Conservation (phyloP, 345 rosid species). For the Populus nigra region DNA sequence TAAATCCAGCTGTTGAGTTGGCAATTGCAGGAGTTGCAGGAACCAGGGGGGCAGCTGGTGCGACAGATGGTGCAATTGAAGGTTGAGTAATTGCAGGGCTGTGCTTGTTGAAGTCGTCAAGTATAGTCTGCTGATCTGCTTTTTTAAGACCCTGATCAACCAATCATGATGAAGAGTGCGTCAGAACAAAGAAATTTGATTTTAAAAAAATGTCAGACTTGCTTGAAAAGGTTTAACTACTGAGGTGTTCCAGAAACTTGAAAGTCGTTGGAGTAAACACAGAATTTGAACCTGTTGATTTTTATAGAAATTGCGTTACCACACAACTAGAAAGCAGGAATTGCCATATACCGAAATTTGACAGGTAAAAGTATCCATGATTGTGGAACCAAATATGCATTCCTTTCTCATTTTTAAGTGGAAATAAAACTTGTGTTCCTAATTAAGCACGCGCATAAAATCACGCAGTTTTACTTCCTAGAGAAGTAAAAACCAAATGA, state of each 20-base stretch:
- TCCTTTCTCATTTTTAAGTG: no score
- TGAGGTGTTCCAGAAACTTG: background rate
- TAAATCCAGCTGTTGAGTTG: conserved; percentile 54
- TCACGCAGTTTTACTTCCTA: no score
- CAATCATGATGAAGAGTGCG: background rate
- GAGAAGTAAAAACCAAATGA: no score
- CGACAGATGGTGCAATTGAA: conserved; percentile 33
- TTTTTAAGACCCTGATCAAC: conserved; percentile 77
- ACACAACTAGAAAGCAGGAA: no score
- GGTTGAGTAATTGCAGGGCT: conserved; percentile 53
- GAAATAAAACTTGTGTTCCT: no score
- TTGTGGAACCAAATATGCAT: no score
- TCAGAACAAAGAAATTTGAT: background rate
- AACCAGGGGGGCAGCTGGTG: conserved; percentile 39
- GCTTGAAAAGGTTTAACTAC: background rate
- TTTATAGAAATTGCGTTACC: no score
- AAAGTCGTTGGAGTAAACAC: background rate
- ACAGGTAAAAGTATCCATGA: no score
- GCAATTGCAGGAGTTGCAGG: conserved; percentile 40
- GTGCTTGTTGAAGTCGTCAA: conserved; percentile 87
- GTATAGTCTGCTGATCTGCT: conserved; percentile 81
- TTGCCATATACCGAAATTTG: no score
- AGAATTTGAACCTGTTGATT: no score
- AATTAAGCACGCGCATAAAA: no score
- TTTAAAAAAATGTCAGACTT: background rate